A percentile compares a stretch with the other conserved stretches of the same genome.
Conservation (phyloP, 192 early-diverging fungal genomes). For the Linnemannia schmuckeri region DNA sequence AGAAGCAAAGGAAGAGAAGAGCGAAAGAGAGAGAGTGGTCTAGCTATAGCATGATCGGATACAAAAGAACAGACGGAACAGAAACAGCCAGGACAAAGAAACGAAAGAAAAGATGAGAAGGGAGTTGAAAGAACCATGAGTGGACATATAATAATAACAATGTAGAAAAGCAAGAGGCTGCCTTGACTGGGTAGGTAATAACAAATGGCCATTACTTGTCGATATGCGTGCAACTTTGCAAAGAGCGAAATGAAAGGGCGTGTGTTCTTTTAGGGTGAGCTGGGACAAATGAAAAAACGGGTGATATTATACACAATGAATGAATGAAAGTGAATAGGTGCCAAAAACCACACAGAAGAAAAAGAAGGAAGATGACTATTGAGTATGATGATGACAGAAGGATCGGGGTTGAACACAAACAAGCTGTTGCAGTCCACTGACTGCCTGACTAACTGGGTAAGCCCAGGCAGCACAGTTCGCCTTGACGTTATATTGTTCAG, state of each 20-base stretch:
- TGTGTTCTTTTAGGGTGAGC: conserved; percentile 13
- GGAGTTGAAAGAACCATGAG: neutral
- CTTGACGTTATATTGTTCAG: neutral
- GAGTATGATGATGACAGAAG: too few species aligned
- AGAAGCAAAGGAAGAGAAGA: neutral
- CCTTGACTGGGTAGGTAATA: neutral
- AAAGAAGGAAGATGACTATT: too few species aligned
- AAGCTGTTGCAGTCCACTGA: too few species aligned
- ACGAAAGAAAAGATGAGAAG: neutral
- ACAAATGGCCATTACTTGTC: neutral
- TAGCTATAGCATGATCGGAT: neutral
- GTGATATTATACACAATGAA: neutral
- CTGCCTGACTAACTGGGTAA: neutral
- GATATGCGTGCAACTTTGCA: neutral
- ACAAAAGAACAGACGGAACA: neutral
- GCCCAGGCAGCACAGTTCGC: too few species aligned
- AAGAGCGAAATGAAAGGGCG: neutral
- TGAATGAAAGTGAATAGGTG: neutral
- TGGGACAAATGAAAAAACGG: neutral
- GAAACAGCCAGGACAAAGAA: conserved; percentile 4
- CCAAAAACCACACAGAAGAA: too few species aligned
- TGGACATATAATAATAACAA: neutral
- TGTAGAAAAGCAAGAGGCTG: neutral
- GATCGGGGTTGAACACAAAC: too few species aligned
- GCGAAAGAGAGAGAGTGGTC: neutral